Evolutionary conservation across 768 basidiomycete genomes (phyloP).

Genomic region (Aureoboletus auriporus): DNA sequence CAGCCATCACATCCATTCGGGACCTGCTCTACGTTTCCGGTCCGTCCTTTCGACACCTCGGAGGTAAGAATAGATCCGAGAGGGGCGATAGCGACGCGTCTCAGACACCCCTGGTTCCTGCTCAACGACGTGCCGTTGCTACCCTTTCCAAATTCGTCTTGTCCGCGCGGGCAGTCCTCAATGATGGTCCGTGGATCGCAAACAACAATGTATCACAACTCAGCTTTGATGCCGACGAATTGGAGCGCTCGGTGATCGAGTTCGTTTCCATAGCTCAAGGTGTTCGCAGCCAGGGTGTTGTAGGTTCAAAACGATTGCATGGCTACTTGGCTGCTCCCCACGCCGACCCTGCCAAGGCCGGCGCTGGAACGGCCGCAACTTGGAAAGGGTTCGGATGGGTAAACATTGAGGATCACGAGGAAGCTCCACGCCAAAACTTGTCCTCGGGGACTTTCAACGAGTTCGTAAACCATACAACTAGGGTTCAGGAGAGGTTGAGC

Average conservation of each 20-base stretch:
- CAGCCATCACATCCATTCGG: conserved; percentile 60
- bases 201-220: conserved; percentile 41
- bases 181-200: conserved; percentile 28
- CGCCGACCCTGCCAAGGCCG: conserved; percentile 40
- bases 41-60: conserved; percentile 52
- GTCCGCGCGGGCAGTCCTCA: conserved; percentile 76
- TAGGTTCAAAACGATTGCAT: conserved; percentile 32
- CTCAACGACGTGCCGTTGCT: conserved; percentile 79
- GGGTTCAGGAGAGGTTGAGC: conserved; percentile 29
- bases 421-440: conserved; percentile 27
- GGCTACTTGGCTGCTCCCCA: conserved; percentile 35
- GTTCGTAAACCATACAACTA: conserved; percentile 23
- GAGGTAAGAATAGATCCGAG: conserved; percentile 33
- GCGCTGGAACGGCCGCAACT: conserved; percentile 46
- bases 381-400: conserved; percentile 59
- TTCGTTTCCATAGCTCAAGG: conserved; percentile 64
- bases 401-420: conserved; percentile 30
- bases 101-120: conserved; percentile 62
- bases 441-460: conserved; percentile 30
- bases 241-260: conserved; percentile 62
- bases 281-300: conserved; percentile 23
- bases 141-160: conserved; percentile 86
- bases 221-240: conserved; percentile 66
- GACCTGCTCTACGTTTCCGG: conserved; percentile 67
- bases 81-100: conserved; percentile 34